phyloP scores from a whole-genome alignment of 192 early-diverging fungal species.

The Obelidium mucronatum region DNA sequence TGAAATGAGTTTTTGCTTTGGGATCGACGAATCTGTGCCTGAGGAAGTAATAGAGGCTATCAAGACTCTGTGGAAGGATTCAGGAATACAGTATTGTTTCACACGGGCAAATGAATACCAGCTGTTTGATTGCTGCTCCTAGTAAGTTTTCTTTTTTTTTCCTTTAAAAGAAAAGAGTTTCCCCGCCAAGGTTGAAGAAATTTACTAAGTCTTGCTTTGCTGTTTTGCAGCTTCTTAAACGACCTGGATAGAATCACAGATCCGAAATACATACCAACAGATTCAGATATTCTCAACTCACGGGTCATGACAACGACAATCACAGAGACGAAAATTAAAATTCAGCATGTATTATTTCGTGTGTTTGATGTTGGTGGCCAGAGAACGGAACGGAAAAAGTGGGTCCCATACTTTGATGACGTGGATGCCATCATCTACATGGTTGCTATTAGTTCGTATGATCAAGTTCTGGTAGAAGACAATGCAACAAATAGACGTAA shows the following conservation, averaged over 20 bases:
- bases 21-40: constrained; percentile 46
- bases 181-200: no score
- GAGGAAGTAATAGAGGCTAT: constrained; percentile 9
- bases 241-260: constrained; percentile 56
- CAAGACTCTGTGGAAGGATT: constrained; percentile 47
- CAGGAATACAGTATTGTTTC: constrained; percentile 45
- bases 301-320: constrained; percentile 72
- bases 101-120: constrained; percentile 46
- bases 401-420: constrained; percentile 56
- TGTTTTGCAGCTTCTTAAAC: constrained; percentile 31
- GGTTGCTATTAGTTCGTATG: constrained; percentile 62
- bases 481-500: constrained; percentile 55
- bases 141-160: constrained; percentile 38
- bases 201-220: constrained; percentile 27
- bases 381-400: constrained; percentile 59
- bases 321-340: constrained; percentile 68
- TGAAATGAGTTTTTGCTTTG: background rate
- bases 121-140: constrained; percentile 51
- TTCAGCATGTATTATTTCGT: constrained; percentile 54
- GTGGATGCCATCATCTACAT: constrained; percentile 68
- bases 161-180: no score
- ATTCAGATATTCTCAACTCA: constrained; percentile 70
- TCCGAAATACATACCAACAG: constrained; percentile 63
- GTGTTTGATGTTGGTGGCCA: constrained; percentile 74
- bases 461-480: constrained; percentile 64